These are phyloP conservation scores for Conringia planisiliqua DNA, from an alignment of 345 rosid species.

Conservation along the genomic window DNA sequence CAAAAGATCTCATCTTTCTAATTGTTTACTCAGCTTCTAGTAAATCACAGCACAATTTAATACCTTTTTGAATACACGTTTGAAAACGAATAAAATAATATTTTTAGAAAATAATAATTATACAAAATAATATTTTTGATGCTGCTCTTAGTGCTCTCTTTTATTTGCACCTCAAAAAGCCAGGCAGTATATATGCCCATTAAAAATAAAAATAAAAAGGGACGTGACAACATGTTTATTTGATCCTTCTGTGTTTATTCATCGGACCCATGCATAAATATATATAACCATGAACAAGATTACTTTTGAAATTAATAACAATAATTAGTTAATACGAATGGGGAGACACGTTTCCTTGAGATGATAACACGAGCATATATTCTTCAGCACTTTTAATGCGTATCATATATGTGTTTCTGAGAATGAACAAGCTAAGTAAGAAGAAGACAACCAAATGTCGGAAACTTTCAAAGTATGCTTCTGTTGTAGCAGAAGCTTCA, in stretches of 20 bases:
- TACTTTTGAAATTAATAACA: background rate
- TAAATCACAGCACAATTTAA: no score
- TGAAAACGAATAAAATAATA: background rate
- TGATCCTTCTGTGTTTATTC: conserved; percentile 22
- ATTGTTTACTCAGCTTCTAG: no score
- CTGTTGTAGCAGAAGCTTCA: conserved; percentile 71
- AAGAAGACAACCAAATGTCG: conserved; percentile 15
- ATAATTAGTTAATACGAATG: background rate
- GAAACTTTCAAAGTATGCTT: conserved; percentile 33
- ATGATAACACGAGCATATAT: conserved; percentile 30
- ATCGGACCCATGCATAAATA: conserved; percentile 22
- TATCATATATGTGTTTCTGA: conserved; percentile 9
- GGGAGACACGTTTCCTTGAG: conserved; percentile 23
- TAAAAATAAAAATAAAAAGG: background rate
- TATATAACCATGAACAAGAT: background rate
- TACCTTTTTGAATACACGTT: background rate
- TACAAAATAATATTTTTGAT: no score
- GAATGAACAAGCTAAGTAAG: background rate
- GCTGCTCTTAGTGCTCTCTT: conserved; percentile 10
- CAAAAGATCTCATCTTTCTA: no score
- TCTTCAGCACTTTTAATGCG: conserved; percentile 11
- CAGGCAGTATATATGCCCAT: conserved; percentile 21
- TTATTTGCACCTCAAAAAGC: conserved; percentile 15
- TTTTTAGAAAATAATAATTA: background rate
- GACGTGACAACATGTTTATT: conserved; percentile 4